Conservation (phyloP, 129 eudicot species). For the Tagetes patula region DNA sequence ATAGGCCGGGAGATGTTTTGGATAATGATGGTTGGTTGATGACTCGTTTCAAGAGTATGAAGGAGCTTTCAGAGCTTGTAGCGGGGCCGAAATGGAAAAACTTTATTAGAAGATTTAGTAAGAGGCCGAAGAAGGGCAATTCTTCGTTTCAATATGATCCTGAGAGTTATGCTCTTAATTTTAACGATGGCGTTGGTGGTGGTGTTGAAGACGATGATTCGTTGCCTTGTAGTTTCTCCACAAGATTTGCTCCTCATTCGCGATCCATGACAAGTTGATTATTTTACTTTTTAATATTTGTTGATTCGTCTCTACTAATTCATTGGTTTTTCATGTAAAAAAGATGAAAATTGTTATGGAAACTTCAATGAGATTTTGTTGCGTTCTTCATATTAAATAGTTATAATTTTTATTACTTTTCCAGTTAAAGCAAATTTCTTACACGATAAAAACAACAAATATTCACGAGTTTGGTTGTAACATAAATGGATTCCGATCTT, state of each 20-base stretch:
- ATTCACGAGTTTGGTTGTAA: too few species aligned
- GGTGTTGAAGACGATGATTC: conserved; percentile 35
- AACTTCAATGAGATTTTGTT: not conserved
- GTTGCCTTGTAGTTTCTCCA: conserved; percentile 49
- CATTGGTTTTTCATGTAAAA: not conserved
- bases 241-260: conserved; percentile 53
- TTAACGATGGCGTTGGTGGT: conserved; percentile 39
- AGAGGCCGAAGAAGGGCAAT: conserved; percentile 36
- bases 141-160: conserved; percentile 59
- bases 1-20: conserved; percentile 16
- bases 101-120: conserved; percentile 60
- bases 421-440: too few species aligned
- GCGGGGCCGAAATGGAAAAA: conserved; percentile 96
- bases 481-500: too few species aligned
- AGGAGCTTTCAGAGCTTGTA: conserved; percentile 62
- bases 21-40: conserved; percentile 50
- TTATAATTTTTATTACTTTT: too few species aligned
- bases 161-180: conserved; percentile 64
- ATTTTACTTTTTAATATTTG: not conserved
- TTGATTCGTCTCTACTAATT: not conserved
- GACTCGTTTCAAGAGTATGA: conserved; percentile 42
- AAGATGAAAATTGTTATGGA: not conserved
- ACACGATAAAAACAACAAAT: too few species aligned
- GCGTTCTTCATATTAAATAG: not conserved
- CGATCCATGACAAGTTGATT: conserved; percentile 15